Conservation (phyloP, 2,329 filamentous ascomycete species). For the Aspergillus ruber region DNA sequence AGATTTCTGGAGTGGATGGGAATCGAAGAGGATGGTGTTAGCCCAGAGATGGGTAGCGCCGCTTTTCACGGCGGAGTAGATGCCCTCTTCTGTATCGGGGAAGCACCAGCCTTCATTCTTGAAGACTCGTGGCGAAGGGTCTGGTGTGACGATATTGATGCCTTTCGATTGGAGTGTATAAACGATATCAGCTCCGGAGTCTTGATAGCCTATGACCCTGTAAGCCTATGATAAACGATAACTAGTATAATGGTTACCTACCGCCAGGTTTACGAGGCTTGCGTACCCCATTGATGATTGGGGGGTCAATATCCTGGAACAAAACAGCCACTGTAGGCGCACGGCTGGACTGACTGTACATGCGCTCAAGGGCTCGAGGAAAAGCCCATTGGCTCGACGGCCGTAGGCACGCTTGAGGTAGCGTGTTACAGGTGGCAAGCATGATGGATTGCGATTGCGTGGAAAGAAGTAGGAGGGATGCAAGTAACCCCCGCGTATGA, state of each 20-base stretch:
- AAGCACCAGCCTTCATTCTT: conserved; percentile 37
- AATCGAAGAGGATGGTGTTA: conserved; percentile 46
- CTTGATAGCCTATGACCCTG: conserved; percentile 38
- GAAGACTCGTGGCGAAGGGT: conserved; percentile 21
- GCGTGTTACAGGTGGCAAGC: neutral
- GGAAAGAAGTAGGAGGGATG: neutral
- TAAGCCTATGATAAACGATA: neutral
- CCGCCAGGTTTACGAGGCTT: conserved; percentile 48
- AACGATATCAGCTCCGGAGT: conserved; percentile 46
- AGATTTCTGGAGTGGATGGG: conserved; percentile 44
- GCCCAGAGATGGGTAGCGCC: conserved; percentile 46
- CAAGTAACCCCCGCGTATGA: neutral
- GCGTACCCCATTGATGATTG: conserved; percentile 41
- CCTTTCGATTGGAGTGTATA: conserved; percentile 31
- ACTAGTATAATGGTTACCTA: conserved; percentile 9
- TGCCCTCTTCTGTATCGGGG: conserved; percentile 40
- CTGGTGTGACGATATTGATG: conserved; percentile 29
- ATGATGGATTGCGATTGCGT: neutral
- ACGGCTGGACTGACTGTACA: neutral
- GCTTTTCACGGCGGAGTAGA: conserved; percentile 32
- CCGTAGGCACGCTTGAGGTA: neutral
- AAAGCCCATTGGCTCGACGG: neutral
- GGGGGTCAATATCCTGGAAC: conserved; percentile 44
- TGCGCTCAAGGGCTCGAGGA: neutral
- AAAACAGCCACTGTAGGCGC: conserved; percentile 37